Conservation (phyloP, 352 stramenopile genomes). For the Phytophthora idaei region DNA sequence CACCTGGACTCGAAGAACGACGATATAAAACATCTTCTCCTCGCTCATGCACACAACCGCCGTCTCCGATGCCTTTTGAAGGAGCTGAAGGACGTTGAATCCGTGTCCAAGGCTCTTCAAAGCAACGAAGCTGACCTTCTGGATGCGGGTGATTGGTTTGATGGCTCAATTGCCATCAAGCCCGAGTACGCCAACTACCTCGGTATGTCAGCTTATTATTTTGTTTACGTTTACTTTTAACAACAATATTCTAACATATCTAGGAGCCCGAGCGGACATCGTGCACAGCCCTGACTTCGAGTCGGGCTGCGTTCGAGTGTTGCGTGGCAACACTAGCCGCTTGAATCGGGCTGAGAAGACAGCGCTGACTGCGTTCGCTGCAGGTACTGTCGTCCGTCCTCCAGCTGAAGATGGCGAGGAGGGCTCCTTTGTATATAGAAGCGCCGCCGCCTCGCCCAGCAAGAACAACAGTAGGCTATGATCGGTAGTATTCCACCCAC, state of each 20-base stretch:
- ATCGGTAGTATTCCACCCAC: slow-evolving; percentile 15
- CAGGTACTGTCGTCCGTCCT: background rate
- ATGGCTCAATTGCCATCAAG: slow-evolving; percentile 11
- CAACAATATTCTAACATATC: background rate
- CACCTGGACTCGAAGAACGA: slow-evolving; percentile 7
- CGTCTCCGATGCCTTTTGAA: background rate
- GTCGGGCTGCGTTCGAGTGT: slow-evolving; percentile 9
- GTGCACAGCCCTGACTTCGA: slow-evolving; percentile 13
- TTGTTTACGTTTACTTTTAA: background rate
- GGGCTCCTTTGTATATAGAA: slow-evolving; percentile 15
- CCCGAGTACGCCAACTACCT: slow-evolving; percentile 5
- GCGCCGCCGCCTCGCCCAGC: background rate
- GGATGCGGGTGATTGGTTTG: slow-evolving; percentile 8
- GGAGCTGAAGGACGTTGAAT: slow-evolving; percentile 11
- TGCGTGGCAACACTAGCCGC: background rate
- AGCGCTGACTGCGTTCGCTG: background rate
- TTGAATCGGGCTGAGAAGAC: slow-evolving; percentile 3
- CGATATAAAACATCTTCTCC: slow-evolving; percentile 6
- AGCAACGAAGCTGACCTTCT: background rate
- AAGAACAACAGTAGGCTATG: slow-evolving; percentile 1
- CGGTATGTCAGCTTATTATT: slow-evolving; percentile 7
- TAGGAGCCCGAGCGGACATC: slow-evolving; percentile 10
- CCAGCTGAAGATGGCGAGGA: background rate
- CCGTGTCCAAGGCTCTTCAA: slow-evolving; percentile 13
- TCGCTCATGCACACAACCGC: background rate